A percentile compares a stretch with the other conserved stretches of the same genome.
Conservation (phyloP, 371 early-diverging fungal genomes). For the Capillidium heterosporum region DNA sequence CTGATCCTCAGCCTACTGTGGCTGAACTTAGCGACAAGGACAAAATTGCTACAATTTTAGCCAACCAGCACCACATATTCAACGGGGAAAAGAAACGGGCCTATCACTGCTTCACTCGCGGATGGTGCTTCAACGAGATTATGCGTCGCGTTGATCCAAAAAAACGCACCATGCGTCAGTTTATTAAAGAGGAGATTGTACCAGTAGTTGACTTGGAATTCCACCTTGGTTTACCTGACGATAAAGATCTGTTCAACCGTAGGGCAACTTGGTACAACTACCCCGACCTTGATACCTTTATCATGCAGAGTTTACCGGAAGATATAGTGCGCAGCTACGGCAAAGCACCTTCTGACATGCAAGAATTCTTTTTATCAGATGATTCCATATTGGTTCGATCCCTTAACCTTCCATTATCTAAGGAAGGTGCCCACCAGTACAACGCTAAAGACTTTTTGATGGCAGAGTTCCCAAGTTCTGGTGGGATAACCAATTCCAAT, state of each 20-base stretch:
- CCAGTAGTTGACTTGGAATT: slow-evolving; percentile 24
- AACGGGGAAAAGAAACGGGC: slow-evolving; percentile 24
- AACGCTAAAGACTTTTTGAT: neutral
- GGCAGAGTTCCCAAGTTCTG: neutral
- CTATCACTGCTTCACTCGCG: slow-evolving; percentile 45
- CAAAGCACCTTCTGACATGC: no score
- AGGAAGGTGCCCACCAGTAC: neutral
- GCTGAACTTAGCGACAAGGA: slow-evolving; percentile 12
- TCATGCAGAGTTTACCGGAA: neutral
- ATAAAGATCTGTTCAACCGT: neutral
- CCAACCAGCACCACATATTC: slow-evolving; percentile 40
- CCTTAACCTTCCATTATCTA: neutral
- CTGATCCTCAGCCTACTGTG: slow-evolving; percentile 16
- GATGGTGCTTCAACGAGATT: slow-evolving; percentile 55
- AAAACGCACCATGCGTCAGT: slow-evolving; percentile 32
- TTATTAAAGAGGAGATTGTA: slow-evolving; percentile 28
- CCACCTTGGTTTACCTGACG: slow-evolving; percentile 11
- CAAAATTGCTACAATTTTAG: slow-evolving; percentile 19
- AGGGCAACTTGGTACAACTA: slow-evolving; percentile 1
- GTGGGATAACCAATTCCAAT: neutral
- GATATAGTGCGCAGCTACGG: neutral
- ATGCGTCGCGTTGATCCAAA: slow-evolving; percentile 33
- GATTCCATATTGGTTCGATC: neutral
- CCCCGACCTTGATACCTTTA: neutral
- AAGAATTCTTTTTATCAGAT: neutral